Conservation (phyloP, 352 stramenopile genomes). For the Blastocystis sp. region DNA sequence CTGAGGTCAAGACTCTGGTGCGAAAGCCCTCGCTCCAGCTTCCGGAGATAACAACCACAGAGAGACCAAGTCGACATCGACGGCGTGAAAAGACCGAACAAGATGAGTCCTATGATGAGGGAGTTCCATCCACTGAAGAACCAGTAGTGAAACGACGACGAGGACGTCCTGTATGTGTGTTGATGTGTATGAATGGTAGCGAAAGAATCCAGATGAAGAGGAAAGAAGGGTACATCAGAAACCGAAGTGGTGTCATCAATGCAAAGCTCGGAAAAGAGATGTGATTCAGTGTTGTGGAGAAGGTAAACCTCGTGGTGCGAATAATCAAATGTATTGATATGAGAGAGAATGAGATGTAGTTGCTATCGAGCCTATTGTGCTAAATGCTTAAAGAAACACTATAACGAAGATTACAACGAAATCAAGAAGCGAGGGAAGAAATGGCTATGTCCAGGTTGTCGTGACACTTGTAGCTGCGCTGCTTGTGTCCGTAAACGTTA, state of each 20-base stretch:
- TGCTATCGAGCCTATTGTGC: slow-evolving; percentile 57
- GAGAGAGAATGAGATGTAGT: neutral
- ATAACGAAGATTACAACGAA: slow-evolving; percentile 56
- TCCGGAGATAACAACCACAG: neutral
- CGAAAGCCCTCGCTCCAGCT: neutral
- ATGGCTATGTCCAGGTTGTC: slow-evolving; percentile 61
- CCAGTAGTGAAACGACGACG: neutral
- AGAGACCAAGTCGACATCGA: neutral
- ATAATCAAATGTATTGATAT: slow-evolving; percentile 15
- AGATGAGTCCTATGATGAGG: slow-evolving; percentile 37
- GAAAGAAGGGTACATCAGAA: neutral
- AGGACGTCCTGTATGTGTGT: neutral
- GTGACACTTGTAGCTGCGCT: slow-evolving; percentile 44
- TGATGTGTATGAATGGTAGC: neutral
- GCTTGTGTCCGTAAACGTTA: slow-evolving; percentile 57
- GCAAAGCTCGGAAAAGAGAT: slow-evolving; percentile 59
- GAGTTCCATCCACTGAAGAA: neutral
- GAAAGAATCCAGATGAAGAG: neutral
- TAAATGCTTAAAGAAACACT: slow-evolving; percentile 62
- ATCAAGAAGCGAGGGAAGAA: slow-evolving; percentile 49
- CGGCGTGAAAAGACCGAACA: neutral
- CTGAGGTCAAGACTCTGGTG: neutral
- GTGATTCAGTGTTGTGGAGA: slow-evolving; percentile 60
- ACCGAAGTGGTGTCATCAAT: slow-evolving; percentile 62
- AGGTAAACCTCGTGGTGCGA: slow-evolving; percentile 38